phyloP scores from a whole-genome alignment of 495 filamentous ascomycete species.

The Letharia columbiana region DNA sequence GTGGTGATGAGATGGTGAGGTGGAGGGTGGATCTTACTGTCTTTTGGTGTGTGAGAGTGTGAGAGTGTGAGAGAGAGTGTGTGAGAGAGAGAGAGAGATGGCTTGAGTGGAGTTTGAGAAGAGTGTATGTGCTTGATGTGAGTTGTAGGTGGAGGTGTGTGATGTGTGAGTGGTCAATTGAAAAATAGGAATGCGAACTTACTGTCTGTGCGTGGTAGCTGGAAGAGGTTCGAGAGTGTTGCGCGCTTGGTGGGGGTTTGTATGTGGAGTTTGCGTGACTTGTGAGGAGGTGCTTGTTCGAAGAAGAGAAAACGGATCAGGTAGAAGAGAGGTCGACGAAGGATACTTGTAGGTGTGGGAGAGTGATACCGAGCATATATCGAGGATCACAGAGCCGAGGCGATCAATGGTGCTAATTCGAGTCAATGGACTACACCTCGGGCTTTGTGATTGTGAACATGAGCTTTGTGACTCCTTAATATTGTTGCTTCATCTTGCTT shows the following conservation, averaged over 20 bases:
- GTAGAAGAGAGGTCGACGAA: background rate
- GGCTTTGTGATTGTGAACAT: background rate
- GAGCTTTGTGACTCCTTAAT: background rate
- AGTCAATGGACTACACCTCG: background rate
- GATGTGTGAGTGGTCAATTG: background rate
- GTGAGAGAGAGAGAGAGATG: background rate
- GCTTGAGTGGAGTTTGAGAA: background rate
- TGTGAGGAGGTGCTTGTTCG: background rate
- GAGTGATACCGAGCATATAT: background rate
- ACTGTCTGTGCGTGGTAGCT: too few species aligned
- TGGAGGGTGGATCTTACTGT: background rate
- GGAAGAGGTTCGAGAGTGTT: too few species aligned
- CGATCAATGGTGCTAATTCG: background rate
- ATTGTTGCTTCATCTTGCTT: conserved; percentile 1
- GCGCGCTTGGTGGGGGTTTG: too few species aligned
- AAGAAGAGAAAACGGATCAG: background rate
- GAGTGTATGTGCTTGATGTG: background rate
- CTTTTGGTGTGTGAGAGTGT: background rate
- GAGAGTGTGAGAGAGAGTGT: too few species aligned
- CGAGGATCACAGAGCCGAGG: too few species aligned
- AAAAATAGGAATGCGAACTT: too few species aligned
- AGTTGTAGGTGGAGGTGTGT: background rate
- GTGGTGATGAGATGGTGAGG: too few species aligned
- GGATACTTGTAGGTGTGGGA: background rate
- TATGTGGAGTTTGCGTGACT: background rate